Conservation (phyloP, 2,329 filamentous ascomycete species). For the Fusarium irregulare region DNA sequence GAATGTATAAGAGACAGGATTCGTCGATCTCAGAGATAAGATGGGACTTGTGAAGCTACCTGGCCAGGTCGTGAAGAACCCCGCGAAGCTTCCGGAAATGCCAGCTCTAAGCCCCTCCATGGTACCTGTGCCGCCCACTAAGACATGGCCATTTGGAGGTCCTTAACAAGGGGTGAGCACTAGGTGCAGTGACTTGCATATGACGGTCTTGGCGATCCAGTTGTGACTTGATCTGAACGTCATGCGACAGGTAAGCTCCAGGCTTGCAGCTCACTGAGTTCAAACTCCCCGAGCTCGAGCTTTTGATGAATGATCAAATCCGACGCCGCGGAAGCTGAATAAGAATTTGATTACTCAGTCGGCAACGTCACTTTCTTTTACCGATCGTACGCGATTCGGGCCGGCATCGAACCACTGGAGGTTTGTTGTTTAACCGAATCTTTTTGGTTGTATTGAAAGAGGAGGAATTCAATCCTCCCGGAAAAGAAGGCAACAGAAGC, state of each 20-base stretch:
- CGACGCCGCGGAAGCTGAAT: background rate
- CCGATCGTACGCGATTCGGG: slow-evolving; percentile 26
- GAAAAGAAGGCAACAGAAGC: background rate
- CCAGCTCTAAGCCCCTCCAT: slow-evolving; percentile 11
- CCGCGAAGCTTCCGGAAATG: slow-evolving; percentile 27
- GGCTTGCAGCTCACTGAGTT: slow-evolving; percentile 13
- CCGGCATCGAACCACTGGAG: slow-evolving; percentile 2
- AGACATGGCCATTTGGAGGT: slow-evolving; percentile 17
- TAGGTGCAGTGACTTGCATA: slow-evolving; percentile 36
- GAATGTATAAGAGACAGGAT: slow-evolving; percentile 29
- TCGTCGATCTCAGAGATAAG: slow-evolving; percentile 30
- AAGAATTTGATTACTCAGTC: slow-evolving; percentile 7
- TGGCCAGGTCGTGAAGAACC: slow-evolving; percentile 7
- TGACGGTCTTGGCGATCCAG: slow-evolving; percentile 29
- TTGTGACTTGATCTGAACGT: slow-evolving; percentile 44
- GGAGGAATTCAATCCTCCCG: background rate
- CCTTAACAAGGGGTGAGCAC: slow-evolving; percentile 27
- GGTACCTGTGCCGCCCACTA: slow-evolving; percentile 24
- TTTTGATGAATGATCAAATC: slow-evolving; percentile 14
- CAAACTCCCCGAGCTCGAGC: slow-evolving; percentile 14
- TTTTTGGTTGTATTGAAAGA: background rate
- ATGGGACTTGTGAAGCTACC: slow-evolving; percentile 27
- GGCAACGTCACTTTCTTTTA: background rate
- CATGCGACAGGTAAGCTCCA: slow-evolving; percentile 29
- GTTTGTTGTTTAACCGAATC: background rate